Conservation (phyloP, 2,329 filamentous ascomycete species). For the Sordariomycetes sp. region DNA sequence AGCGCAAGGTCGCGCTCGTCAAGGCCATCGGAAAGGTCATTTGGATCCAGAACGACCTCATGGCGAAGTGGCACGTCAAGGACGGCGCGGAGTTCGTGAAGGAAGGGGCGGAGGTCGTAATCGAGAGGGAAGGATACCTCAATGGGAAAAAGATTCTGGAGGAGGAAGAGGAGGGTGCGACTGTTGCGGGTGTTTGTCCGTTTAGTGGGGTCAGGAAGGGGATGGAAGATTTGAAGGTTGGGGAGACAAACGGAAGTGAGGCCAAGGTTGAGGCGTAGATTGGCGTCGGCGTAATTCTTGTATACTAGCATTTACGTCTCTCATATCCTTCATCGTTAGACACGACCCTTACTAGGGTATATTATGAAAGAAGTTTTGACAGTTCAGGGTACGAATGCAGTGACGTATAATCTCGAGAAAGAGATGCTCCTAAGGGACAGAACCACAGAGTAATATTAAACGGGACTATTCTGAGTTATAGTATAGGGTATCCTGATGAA, state of each 20-base stretch:
- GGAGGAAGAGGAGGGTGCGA: slow-evolving; percentile 5
- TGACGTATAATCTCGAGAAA: too few species aligned
- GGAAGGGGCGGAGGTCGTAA: slow-evolving; percentile 27
- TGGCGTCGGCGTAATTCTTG: background rate
- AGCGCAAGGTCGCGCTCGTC: slow-evolving; percentile 58
- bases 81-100: slow-evolving; percentile 47
- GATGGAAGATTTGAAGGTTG: background rate
- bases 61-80: slow-evolving; percentile 68
- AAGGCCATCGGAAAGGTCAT: slow-evolving; percentile 70
- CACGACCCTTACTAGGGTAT: background rate
- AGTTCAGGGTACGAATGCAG: too few species aligned
- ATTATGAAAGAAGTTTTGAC: too few species aligned
- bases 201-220: slow-evolving; percentile 1
- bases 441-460: too few species aligned
- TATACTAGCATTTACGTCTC: background rate
- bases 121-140: slow-evolving; percentile 51
- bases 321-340: background rate
- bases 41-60: slow-evolving; percentile 80
- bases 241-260: background rate
- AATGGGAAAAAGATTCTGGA: slow-evolving; percentile 47
- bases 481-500: too few species aligned
- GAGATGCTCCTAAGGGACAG: too few species aligned
- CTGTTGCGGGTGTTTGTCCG: background rate
- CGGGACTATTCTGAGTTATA: too few species aligned
- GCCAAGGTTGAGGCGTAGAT: background rate